phyloP scores from a whole-genome alignment of 208 protist species.

The Dictyostelium gargantuum region DNA sequence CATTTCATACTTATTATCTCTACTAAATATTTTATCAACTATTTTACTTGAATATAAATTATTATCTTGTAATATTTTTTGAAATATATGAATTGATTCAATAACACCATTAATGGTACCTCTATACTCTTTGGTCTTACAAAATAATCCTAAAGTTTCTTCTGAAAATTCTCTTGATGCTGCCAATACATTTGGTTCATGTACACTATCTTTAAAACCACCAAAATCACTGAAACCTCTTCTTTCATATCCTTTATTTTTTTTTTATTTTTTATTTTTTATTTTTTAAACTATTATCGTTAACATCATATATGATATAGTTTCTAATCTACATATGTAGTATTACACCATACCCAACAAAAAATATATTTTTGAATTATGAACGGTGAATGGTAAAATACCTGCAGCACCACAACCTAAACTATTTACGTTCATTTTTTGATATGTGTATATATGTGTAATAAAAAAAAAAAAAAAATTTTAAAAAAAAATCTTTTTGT shows the following conservation, averaged over 20 bases:
- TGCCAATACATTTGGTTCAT: not conserved
- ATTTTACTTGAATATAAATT: not conserved
- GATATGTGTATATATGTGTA: too few relatives aligned
- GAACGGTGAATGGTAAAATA: not conserved
- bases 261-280: too few relatives aligned
- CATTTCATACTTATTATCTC: not conserved
- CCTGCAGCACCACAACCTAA: not conserved
- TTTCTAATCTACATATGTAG: not conserved
- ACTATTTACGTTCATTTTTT: too few relatives aligned
- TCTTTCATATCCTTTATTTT: not conserved
- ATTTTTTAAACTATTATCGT: not conserved
- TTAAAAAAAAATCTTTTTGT: too few relatives aligned
- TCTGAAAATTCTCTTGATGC: conserved; percentile 2
- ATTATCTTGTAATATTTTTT: not conserved
- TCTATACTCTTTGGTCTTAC: not conserved
- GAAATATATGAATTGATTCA: not conserved
- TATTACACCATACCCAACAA: not conserved
- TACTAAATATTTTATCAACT: not conserved
- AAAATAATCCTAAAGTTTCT: not conserved
- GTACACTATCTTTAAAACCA: not conserved
- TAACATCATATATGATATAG: not conserved
- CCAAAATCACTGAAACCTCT: not conserved
- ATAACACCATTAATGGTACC: not conserved
- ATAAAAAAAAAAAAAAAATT: too few relatives aligned
- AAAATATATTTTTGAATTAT: not conserved